Percentiles rank a stretch among this genome's conserved stretches.
phyloP scores from a whole-genome alignment of 1,284 basidiomycete species.

The Sparassis latifolia region DNA sequence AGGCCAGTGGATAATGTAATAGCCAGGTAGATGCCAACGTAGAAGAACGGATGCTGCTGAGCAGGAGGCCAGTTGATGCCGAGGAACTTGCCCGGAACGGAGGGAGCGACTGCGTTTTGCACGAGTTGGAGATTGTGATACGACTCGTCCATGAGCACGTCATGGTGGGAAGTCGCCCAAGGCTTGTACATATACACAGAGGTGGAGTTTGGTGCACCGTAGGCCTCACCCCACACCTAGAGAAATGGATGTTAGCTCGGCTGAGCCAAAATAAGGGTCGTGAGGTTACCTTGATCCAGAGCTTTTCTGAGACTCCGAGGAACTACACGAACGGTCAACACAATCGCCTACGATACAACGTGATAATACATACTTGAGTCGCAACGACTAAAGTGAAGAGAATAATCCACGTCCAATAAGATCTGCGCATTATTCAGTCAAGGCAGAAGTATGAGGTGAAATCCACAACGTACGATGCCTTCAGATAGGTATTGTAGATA shows the following conservation, averaged over 20 bases:
- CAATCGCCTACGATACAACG: not conserved
- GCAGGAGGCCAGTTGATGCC: slow-evolving; percentile 38
- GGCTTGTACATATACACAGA: slow-evolving; percentile 23
- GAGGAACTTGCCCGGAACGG: slow-evolving; percentile 24
- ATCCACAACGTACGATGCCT: slow-evolving; percentile 44
- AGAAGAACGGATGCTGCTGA: slow-evolving; percentile 53
- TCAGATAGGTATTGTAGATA: slow-evolving; percentile 75
- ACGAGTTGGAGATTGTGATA: slow-evolving; percentile 29
- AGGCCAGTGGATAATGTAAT: slow-evolving; percentile 45
- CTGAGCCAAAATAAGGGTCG: not conserved
- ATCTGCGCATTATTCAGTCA: slow-evolving; percentile 28
- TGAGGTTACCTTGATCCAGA: slow-evolving; percentile 66
- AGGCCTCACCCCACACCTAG: slow-evolving; percentile 60
- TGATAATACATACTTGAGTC: slow-evolving; percentile 28
- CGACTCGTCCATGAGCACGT: slow-evolving; percentile 32
- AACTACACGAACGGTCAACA: slow-evolving; percentile 13
- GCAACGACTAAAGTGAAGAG: slow-evolving; percentile 43
- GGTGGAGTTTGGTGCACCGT: slow-evolving; percentile 22
- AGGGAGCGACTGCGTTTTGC: slow-evolving; percentile 17
- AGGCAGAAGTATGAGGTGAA: not conserved
- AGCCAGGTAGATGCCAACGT: slow-evolving; percentile 53
- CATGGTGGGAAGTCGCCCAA: slow-evolving; percentile 26
- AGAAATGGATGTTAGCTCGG: not conserved
- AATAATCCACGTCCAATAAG: slow-evolving; percentile 59
- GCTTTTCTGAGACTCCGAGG: slow-evolving; percentile 51